phyloP scores from a whole-genome alignment of 2,329 filamentous ascomycete species.

The Mycogone perniciosa region DNA sequence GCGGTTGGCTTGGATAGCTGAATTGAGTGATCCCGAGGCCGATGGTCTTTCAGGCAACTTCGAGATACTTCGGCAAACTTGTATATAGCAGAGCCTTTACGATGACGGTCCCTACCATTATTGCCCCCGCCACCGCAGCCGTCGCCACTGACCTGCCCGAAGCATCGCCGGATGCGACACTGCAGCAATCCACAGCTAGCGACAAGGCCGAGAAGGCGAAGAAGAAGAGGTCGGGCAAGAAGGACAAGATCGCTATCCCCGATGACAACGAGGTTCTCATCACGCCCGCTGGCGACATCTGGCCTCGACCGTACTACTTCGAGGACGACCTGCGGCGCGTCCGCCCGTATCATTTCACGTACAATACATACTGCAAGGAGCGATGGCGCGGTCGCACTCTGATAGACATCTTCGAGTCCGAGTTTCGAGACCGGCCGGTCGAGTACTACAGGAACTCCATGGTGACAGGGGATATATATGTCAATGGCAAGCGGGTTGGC shows the following conservation, averaged over 20 bases:
- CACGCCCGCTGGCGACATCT: constrained; percentile 32
- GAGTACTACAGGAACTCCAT: constrained; percentile 89
- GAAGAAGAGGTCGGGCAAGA: constrained; percentile 4
- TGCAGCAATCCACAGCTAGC: not conserved
- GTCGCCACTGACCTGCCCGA: constrained; percentile 6
- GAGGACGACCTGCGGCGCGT: constrained; percentile 79
- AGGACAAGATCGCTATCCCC: constrained; percentile 11
- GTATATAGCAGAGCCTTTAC: constrained; percentile 10
- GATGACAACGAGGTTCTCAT: constrained; percentile 22
- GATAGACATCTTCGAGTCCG: constrained; percentile 80
- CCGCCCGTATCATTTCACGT: constrained; percentile 83
- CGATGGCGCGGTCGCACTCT: constrained; percentile 79
- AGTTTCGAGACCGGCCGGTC: constrained; percentile 81
- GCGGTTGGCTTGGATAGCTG: not conserved
- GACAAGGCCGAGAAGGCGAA: not conserved
- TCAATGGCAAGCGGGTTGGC: constrained; percentile 68
- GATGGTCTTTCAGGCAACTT: constrained; percentile 15
- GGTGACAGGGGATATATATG: constrained; percentile 66
- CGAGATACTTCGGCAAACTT: constrained; percentile 12
- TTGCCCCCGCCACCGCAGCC: constrained; percentile 5
- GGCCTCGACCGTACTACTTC: constrained; percentile 69
- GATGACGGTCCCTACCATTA: constrained; percentile 11
- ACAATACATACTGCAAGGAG: constrained; percentile 92
- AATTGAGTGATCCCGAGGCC: not conserved
- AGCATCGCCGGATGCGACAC: not conserved